phyloP scores from a whole-genome alignment of 495 filamentous ascomycete species.

The Talaromyces liani region DNA sequence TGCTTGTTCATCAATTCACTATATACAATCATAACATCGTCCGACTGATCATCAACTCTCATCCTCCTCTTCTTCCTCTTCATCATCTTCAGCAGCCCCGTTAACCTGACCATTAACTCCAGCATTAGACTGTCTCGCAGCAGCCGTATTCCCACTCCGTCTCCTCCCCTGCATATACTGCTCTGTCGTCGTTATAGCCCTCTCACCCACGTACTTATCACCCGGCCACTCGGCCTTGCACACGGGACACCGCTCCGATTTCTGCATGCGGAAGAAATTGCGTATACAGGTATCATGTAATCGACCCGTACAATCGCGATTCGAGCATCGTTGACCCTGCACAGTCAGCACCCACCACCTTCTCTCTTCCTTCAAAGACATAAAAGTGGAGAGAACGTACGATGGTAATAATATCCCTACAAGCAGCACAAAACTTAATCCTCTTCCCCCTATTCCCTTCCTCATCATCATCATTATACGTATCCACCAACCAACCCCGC shows the following conservation, averaged over 20 bases:
- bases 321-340: conserved; percentile 71
- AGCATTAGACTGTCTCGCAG: background rate
- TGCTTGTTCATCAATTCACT: background rate
- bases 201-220: conserved; percentile 72
- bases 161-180: conserved; percentile 21
- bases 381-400: conserved; percentile 31
- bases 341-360: conserved; percentile 8
- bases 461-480: conserved; percentile 70
- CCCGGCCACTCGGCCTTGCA: conserved; percentile 71
- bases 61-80: background rate
- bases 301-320: conserved; percentile 57
- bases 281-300: conserved; percentile 73
- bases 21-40: background rate
- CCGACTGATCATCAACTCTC: background rate
- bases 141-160: conserved; percentile 19
- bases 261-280: conserved; percentile 61
- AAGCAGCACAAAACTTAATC: conserved; percentile 84
- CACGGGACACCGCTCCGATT: conserved; percentile 59
- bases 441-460: conserved; percentile 35
- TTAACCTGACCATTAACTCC: background rate
- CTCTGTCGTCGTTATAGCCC: conserved; percentile 44
- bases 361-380: background rate
- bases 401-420: conserved; percentile 82
- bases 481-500: conserved; percentile 67
- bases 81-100: background rate